Conservation (phyloP, 768 basidiomycete genomes). For the Leccinum rimulosum region DNA sequence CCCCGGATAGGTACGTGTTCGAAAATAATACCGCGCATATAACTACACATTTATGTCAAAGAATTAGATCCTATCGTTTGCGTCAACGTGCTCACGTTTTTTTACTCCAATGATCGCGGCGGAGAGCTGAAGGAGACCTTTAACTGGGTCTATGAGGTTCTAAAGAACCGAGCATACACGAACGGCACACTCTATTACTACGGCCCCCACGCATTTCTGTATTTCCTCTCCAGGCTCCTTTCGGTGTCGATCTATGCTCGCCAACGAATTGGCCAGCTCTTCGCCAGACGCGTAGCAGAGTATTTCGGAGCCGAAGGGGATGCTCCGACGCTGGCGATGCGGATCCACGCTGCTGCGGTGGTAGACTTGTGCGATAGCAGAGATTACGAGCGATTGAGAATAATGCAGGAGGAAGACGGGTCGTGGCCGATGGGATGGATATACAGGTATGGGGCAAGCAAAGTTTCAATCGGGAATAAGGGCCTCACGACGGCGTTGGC, state of each 20-base stretch:
- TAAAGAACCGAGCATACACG: conserved; percentile 23
- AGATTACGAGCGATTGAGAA: conserved; percentile 16
- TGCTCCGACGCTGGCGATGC: conserved; percentile 20
- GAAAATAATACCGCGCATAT: not conserved
- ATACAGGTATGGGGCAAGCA: conserved; percentile 9
- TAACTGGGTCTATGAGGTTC: conserved; percentile 17
- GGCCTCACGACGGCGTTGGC: conserved; percentile 24
- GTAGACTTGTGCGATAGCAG: conserved; percentile 14
- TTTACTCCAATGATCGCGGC: conserved; percentile 20
- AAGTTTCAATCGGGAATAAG: conserved; percentile 14
- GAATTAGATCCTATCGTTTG: conserved; percentile 19
- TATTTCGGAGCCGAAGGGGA: conserved; percentile 19
- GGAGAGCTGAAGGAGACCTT: conserved; percentile 20
- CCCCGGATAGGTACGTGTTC: conserved; percentile 21
- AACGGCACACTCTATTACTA: conserved; percentile 20
- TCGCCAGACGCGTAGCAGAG: conserved; percentile 15
- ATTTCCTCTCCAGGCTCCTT: conserved; percentile 21
- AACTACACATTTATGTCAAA: not conserved
- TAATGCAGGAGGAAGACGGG: conserved; percentile 20
- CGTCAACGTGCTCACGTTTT: conserved; percentile 19
- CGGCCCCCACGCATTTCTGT: conserved; percentile 18
- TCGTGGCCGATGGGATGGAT: conserved; percentile 25
- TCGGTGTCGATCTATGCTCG: conserved; percentile 19
- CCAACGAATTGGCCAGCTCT: conserved; percentile 10
- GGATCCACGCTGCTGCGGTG: conserved; percentile 9